These are phyloP conservation scores for Draba incana DNA, from an alignment of 345 rosid species.

Conservation along the genomic window DNA sequence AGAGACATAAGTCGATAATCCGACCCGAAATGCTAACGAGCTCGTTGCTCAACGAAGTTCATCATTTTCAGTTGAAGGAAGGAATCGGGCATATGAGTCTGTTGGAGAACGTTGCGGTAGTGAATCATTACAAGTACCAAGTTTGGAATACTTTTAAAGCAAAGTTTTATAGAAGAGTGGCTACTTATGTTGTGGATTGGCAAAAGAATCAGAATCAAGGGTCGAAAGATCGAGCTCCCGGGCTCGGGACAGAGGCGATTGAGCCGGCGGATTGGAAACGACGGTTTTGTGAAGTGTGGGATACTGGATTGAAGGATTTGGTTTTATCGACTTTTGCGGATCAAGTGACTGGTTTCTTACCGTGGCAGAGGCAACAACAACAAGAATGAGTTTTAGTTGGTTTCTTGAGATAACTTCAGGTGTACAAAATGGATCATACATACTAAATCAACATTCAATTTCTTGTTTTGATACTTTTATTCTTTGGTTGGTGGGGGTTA, in stretches of 20 bases:
- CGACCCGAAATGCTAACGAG: constrained; percentile 60
- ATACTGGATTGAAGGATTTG: constrained; percentile 84
- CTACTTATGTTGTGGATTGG: constrained; percentile 96
- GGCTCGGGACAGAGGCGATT: constrained; percentile 85
- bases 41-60: constrained; percentile 86
- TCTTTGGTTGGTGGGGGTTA: constrained; percentile 3
- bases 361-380: constrained; percentile 68
- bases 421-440: constrained; percentile 30
- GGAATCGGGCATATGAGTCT: constrained; percentile 67
- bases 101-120: constrained; percentile 62
- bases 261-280: constrained; percentile 83
- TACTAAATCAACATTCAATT: constrained; percentile 17
- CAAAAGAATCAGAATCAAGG: constrained; percentile 86
- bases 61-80: constrained; percentile 69
- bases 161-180: constrained; percentile 89
- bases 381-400: constrained; percentile 33
- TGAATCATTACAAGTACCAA: constrained; percentile 98
- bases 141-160: constrained; percentile 91
- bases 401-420: constrained; percentile 13
- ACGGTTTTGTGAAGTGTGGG: constrained; percentile 95
- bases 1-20: constrained; percentile 88
- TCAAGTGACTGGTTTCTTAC: constrained; percentile 63
- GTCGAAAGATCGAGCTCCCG: constrained; percentile 94
- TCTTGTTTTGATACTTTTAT: neutral
- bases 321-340: constrained; percentile 76